phyloP scores from a whole-genome alignment of 1,284 basidiomycete species.

The Puccinia novopanici region DNA sequence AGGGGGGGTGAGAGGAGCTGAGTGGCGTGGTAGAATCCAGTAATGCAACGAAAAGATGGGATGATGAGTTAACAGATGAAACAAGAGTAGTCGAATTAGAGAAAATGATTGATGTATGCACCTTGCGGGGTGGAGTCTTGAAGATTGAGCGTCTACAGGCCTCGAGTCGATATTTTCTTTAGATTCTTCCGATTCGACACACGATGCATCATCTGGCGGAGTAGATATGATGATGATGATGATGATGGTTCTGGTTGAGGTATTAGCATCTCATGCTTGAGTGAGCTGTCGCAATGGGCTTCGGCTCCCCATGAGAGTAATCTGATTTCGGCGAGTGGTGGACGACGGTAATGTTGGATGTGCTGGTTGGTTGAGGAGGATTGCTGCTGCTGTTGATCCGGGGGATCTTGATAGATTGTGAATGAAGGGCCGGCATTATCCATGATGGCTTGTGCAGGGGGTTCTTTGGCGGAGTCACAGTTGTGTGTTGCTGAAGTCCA shows the following conservation, averaged over 20 bases:
- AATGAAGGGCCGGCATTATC: constrained; percentile 23
- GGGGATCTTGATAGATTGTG: constrained; percentile 36
- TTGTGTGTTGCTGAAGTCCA: constrained; percentile 19
- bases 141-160: constrained; percentile 16
- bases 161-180: constrained; percentile 36
- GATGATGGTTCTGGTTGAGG: background rate
- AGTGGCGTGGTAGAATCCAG: background rate
- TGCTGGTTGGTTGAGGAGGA: background rate
- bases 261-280: constrained; percentile 23
- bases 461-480: constrained; percentile 7
- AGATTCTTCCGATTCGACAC: background rate
- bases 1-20: background rate
- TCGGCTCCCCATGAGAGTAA: constrained; percentile 5
- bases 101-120: background rate
- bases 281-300: constrained; percentile 25
- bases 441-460: background rate
- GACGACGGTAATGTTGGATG: background rate
- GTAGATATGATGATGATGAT: background rate
- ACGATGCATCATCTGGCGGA: background rate
- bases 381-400: constrained; percentile 9
- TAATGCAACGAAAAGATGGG: too few species aligned
- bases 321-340: constrained; percentile 26
- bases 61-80: background rate
- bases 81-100: background rate
- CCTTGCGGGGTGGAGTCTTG: constrained; percentile 29